A percentile compares a stretch with the other conserved stretches of the same genome.
Evolutionary conservation across 2,329 filamentous ascomycete species (phyloP).

Genomic region (Rugonectria rugulosa): DNA sequence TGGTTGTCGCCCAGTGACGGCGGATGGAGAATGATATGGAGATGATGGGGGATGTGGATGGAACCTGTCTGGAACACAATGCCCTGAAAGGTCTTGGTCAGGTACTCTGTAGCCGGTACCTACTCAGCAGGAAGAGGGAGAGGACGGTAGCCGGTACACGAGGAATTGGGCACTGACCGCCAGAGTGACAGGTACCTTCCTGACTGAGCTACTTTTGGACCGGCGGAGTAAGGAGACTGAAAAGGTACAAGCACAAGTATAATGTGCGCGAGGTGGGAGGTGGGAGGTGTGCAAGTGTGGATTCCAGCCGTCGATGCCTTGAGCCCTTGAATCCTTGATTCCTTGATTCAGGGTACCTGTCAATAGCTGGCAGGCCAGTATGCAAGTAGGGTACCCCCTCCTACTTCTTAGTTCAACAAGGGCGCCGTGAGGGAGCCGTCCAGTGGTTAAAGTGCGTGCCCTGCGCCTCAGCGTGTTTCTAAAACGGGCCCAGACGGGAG

Average conservation of each 20-base stretch:
- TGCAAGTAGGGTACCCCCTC: too few relatives aligned
- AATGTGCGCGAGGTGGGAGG: too few relatives aligned
- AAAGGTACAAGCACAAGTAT: neutral
- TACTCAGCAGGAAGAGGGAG: too few relatives aligned
- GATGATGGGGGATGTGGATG: conserved; percentile 14
- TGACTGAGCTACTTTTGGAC: conserved; percentile 1
- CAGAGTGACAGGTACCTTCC: neutral
- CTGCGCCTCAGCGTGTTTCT: conserved; percentile 12
- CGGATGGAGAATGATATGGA: too few relatives aligned
- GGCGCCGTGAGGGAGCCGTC: too few relatives aligned
- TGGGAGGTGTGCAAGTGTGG: neutral
- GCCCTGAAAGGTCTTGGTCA: conserved; percentile 10
- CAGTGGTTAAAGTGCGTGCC: too few relatives aligned
- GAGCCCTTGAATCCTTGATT: too few relatives aligned
- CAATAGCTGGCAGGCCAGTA: too few relatives aligned
- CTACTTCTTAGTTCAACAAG: too few relatives aligned
- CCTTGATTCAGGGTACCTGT: neutral
- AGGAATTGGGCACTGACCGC: neutral
- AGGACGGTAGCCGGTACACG: neutral
- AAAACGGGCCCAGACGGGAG: conserved; percentile 6
- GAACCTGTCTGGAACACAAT: conserved; percentile 9
- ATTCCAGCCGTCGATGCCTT: neutral
- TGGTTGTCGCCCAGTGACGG: conserved; percentile 17
- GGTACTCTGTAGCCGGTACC: neutral
- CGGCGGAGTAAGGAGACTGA: conserved; percentile 12